These are phyloP conservation scores for Lactuca sativa DNA, from an alignment of 129 eudicot species.

Conservation along the genomic window DNA sequence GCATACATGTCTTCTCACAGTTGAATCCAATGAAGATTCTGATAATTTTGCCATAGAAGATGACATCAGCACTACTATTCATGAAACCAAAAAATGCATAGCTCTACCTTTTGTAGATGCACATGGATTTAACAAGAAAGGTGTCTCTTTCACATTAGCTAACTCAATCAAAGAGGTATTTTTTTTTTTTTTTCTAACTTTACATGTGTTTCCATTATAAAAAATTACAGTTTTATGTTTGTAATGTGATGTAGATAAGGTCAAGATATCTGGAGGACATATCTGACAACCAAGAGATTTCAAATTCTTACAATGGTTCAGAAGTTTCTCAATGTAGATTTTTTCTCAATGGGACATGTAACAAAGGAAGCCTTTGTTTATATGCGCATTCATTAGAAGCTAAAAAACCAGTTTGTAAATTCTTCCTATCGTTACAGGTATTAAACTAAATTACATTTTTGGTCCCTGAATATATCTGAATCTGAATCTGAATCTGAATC, in stretches of 20 bases:
- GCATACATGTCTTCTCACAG: constrained; percentile 56
- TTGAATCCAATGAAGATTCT: constrained; percentile 34
- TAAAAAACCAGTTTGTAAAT: constrained; percentile 65
- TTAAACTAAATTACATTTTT: too few species aligned
- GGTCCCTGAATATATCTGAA: background rate
- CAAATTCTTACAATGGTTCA: constrained; percentile 8
- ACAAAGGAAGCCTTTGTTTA: constrained; percentile 62
- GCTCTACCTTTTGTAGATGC: constrained; percentile 62
- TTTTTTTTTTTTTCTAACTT: background rate
- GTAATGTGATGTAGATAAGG: constrained; percentile 53
- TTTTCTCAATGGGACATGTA: constrained; percentile 70
- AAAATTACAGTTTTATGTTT: constrained; percentile 17
- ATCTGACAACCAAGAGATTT: constrained; percentile 32
- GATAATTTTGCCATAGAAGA: constrained; percentile 43
- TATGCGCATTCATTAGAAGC: constrained; percentile 74
- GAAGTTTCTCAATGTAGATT: constrained; percentile 62
- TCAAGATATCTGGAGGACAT: constrained; percentile 41
- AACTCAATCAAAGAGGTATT: constrained; percentile 70
- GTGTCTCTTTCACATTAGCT: constrained; percentile 58
- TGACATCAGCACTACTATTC: constrained; percentile 30
- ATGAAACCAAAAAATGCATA: constrained; percentile 45
- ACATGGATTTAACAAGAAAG: constrained; percentile 41
- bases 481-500: background rate
- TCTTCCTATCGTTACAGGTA: constrained; percentile 70
- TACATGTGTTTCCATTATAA: background rate